Base-by-base conservation (phyloP, 2,329 filamentous ascomycete species). In the Aspergillus sp. region DNA sequence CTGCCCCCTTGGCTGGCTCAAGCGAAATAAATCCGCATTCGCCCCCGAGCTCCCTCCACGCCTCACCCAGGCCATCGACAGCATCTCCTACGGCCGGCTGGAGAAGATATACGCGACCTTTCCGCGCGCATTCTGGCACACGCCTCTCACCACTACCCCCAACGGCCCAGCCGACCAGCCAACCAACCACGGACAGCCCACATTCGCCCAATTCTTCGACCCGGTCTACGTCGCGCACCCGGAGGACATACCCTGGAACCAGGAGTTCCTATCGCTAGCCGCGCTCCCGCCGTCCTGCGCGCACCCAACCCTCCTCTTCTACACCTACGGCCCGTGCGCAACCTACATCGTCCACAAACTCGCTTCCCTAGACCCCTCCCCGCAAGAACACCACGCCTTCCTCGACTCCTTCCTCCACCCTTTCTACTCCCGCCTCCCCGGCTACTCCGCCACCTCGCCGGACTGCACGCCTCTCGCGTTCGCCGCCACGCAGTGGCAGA, bases 251-350 rank as follows among this genome's bases (percentile, higher is more conserved):
- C 60, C 67, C 38, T 91, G 84, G 83, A 75, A 78, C 40, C 81
- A 85, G 56, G 80, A 89, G 60, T 73, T 77, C 33, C 69, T 93
- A 36, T 86, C 89, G 36, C 71, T 94, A 14, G 78, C 81, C 26
- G 75, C 79, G 2, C 67, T 93, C 2, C 68, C 74, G 0, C 45
- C 51, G 0, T 49, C 62, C 1, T 67, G 65, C 31, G 71, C 79
- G 0, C 86, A 93, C 38, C 82, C 86, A 5, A 93, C 85, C 0
- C 69, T 94, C 3, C 72, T 94, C 15, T 94, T 93, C 69, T 94
- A 68, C 50, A 56, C 61, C 28, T 62, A 68, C 47, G 66, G 67
- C 1, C 50, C 64, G 26, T 60, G 58, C 35, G 55, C 60, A 16
- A 49, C 55, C 8, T 41, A 65, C 29, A 49, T 67, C 31, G 57